Conservation (phyloP, 1,284 basidiomycete genomes). For the Lentinus polychrous region DNA sequence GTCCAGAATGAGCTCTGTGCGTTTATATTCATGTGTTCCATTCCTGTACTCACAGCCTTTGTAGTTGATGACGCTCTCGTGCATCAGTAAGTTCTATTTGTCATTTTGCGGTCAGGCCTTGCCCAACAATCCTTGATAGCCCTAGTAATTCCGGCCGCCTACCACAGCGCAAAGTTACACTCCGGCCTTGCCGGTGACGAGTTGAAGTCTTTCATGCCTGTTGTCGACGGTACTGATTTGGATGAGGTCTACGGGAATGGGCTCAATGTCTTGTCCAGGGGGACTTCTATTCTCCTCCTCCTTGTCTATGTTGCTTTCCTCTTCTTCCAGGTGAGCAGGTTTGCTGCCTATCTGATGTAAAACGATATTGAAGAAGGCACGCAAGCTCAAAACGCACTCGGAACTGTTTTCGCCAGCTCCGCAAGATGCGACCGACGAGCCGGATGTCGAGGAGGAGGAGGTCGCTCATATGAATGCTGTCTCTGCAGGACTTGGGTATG, state of each 20-base stretch:
- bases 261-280: conserved; percentile 74
- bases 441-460: conserved; percentile 31
- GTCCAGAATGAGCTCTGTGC: conserved; percentile 54
- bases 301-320: conserved; percentile 80
- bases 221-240: conserved; percentile 17
- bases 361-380: too few species aligned
- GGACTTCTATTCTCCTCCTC: conserved; percentile 79
- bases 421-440: too few species aligned
- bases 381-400: conserved; percentile 27
- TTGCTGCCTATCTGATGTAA: background rate
- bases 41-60: background rate
- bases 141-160: conserved; percentile 89
- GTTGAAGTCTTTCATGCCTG: conserved; percentile 9
- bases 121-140: conserved; percentile 35
- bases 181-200: conserved; percentile 13
- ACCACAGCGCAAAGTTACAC: conserved; percentile 44
- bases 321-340: conserved; percentile 55
- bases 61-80: conserved; percentile 81
- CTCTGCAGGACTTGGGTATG: conserved; percentile 54
- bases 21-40: conserved; percentile 17
- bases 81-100: conserved; percentile 57
- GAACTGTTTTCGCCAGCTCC: too few species aligned
- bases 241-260: conserved; percentile 37
- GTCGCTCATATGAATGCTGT: conserved; percentile 64
- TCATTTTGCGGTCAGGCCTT: conserved; percentile 2